Evolutionary conservation across 805 yeast genomes (phyloP).

Genomic region (Wickerhamiella lipophila): DNA sequence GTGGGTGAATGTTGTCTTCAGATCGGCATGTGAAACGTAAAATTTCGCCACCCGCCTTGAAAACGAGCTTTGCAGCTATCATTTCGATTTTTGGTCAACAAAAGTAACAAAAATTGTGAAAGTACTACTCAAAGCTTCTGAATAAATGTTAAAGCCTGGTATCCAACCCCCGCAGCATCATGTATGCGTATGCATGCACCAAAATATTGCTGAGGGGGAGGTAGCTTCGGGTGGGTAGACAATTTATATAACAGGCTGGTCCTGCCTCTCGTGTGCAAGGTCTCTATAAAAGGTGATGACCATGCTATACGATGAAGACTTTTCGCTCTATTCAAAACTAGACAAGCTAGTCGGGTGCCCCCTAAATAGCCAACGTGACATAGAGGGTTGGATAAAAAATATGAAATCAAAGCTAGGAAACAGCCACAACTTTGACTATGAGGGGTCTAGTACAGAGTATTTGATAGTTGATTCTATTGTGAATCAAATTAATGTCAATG

Average conservation of each 20-base stretch:
- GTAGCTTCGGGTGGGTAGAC: not conserved
- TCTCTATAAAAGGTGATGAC: not conserved
- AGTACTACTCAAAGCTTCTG: too few relatives aligned
- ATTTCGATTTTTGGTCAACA: too few relatives aligned
- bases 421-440: not conserved
- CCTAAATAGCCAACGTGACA: not conserved
- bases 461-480: slow-evolving; percentile 11
- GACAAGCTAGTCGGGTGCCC: slow-evolving; percentile 5
- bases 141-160: not conserved
- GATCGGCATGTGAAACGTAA: not conserved
- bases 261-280: too few relatives aligned
- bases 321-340: not conserved
- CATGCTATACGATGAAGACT: not conserved
- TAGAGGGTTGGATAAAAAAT: slow-evolving; percentile 6
- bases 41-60: not conserved
- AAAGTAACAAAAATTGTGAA: too few relatives aligned
- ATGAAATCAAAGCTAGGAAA: slow-evolving; percentile 2
- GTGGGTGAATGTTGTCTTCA: not conserved
- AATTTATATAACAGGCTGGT: not conserved
- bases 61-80: not conserved
- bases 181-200: slow-evolving; percentile 7
- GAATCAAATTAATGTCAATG: slow-evolving; percentile 9
- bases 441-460: slow-evolving; percentile 5
- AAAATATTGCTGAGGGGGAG: slow-evolving; percentile 1
- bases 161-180: slow-evolving; percentile 3